These are phyloP conservation scores for Entonaema liquescens DNA, from an alignment of 495 filamentous ascomycete genomes.

Conservation along the genomic window DNA sequence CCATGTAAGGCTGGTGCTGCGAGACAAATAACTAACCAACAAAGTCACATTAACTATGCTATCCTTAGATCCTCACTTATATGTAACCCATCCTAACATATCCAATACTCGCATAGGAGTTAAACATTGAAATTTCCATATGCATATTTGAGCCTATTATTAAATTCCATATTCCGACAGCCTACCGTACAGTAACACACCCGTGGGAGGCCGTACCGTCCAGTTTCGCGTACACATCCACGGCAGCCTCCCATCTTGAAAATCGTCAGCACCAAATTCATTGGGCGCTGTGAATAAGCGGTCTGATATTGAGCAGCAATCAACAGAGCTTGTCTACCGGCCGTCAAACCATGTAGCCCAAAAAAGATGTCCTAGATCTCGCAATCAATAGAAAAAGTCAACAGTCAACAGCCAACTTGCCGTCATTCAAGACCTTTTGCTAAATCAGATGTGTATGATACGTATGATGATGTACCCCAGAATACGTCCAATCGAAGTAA, in stretches of 20 bases:
- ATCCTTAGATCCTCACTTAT: neutral
- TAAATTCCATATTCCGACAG: slow-evolving; percentile 16
- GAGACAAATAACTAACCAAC: neutral
- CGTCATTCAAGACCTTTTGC: neutral
- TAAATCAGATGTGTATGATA: neutral
- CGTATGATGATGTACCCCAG: neutral
- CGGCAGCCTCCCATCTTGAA: slow-evolving; percentile 2
- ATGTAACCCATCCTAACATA: neutral
- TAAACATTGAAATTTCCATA: slow-evolving; percentile 32
- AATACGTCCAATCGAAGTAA: neutral
- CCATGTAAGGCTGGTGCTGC: neutral
- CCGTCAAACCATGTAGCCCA: slow-evolving; percentile 1
- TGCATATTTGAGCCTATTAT: slow-evolving; percentile 29
- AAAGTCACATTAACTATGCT: too few relatives aligned
- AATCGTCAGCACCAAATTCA: slow-evolving; percentile 7
- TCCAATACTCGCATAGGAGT: neutral
- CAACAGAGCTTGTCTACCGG: neutral
- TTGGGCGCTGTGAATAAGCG: slow-evolving; percentile 2
- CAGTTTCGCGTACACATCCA: slow-evolving; percentile 16
- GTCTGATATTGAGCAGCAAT: slow-evolving; percentile 9
- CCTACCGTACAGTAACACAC: slow-evolving; percentile 15
- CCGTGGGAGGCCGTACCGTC: slow-evolving; percentile 17
- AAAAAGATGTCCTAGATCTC: neutral
- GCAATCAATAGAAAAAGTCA: slow-evolving; percentile 7
- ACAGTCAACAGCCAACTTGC: neutral